Conservation (phyloP, 768 basidiomycete genomes). For the Gymnopilus dilepis region DNA sequence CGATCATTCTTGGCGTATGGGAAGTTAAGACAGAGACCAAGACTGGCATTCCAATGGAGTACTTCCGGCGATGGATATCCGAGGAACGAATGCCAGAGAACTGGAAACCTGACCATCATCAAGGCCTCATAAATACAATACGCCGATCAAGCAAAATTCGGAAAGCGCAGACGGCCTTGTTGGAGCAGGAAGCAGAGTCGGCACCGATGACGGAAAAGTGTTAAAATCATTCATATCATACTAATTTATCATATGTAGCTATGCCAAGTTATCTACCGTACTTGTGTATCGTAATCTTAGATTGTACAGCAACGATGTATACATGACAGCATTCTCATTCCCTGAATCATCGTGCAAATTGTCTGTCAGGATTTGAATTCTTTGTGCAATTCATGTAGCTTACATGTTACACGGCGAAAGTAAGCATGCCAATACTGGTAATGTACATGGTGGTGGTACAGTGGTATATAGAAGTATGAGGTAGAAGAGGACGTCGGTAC, state of each 20-base stretch:
- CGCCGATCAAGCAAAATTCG: conserved; percentile 37
- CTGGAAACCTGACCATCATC: conserved; percentile 44
- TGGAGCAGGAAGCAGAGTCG: conserved; percentile 23
- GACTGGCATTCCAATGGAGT: conserved; percentile 49
- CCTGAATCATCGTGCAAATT: too few relatives aligned
- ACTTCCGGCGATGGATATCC: conserved; percentile 54
- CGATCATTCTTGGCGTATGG: conserved; percentile 64
- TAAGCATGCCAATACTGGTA: background rate
- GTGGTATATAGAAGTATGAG: background rate
- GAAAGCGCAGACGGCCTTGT: conserved; percentile 30
- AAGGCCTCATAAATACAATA: conserved; percentile 42
- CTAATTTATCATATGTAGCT: background rate
- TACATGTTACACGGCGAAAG: background rate
- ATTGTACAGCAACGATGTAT: background rate
- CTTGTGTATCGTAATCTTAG: background rate
- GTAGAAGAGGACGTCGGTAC: background rate
- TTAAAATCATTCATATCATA: background rate
- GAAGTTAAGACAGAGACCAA: conserved; percentile 41
- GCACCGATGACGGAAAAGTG: background rate
- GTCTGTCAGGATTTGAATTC: too few relatives aligned
- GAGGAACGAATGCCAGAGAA: conserved; percentile 56
- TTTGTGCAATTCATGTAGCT: too few relatives aligned
- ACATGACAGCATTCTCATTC: too few relatives aligned
- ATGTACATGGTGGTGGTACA: background rate
- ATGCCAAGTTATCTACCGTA: background rate